phyloP scores from a whole-genome alignment of 169 alveolate species.

The Cryptosporidium parvum region DNA sequence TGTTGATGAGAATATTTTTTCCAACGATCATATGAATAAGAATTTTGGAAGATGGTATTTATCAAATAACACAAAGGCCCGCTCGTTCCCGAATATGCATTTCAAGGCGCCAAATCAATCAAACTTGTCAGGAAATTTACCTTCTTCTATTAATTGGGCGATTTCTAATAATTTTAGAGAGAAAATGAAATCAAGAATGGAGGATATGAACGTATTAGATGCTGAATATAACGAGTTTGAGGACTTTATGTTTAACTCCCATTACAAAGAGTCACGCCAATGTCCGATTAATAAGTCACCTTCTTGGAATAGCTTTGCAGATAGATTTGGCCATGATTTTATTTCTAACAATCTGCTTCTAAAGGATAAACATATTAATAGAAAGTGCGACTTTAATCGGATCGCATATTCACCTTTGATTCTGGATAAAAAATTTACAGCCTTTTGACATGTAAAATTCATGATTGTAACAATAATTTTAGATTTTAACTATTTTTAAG shows the following conservation, averaged over 20 bases:
- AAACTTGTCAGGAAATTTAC: background rate
- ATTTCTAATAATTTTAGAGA: background rate
- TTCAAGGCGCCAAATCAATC: background rate
- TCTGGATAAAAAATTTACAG: conserved; percentile 2
- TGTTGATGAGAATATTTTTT: conserved; percentile 3
- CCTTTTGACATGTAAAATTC: background rate
- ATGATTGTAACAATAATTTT: background rate
- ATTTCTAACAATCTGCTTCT: background rate
- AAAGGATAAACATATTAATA: background rate
- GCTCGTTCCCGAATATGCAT: background rate
- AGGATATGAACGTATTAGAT: background rate
- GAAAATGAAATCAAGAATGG: background rate
- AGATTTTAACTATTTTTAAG: background rate
- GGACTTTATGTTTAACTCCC: background rate
- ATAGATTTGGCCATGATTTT: background rate
- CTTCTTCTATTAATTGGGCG: background rate
- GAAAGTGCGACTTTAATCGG: conserved; percentile 1
- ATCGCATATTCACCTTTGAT: background rate
- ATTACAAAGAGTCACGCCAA: background rate
- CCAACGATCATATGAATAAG: background rate
- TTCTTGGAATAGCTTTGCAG: conserved; percentile 3
- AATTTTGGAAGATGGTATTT: background rate
- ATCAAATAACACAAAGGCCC: background rate
- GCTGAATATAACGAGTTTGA: background rate
- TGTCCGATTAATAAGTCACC: background rate